phyloP scores from a whole-genome alignment of 768 basidiomycete genomes.

The Cyclocybe cylindracea region DNA sequence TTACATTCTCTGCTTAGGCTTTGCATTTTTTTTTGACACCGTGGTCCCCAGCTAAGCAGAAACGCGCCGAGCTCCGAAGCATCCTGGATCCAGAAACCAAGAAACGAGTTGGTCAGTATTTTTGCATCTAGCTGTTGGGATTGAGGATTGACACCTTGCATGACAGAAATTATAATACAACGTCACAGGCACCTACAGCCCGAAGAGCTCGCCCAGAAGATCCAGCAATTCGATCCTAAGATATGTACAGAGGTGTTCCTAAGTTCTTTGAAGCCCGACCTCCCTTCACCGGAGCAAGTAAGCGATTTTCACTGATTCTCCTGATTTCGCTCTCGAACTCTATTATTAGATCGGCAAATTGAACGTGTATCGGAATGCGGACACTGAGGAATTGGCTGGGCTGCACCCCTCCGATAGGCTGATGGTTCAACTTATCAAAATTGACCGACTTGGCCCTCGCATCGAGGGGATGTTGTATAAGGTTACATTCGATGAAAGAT shows the following conservation, averaged over 20 bases:
- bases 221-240: slow-evolving; percentile 84
- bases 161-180: slow-evolving; percentile 87
- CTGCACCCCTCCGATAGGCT: slow-evolving; percentile 95
- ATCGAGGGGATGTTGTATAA: slow-evolving; percentile 97
- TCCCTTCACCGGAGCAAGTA: slow-evolving; percentile 92
- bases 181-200: slow-evolving; percentile 81
- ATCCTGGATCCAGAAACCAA: slow-evolving; percentile 90
- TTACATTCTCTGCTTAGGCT: slow-evolving; percentile 14
- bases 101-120: slow-evolving; percentile 84
- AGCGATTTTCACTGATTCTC: slow-evolving; percentile 6
- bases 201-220: slow-evolving; percentile 81
- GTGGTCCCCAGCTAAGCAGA: slow-evolving; percentile 66
- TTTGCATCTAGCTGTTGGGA: neutral
- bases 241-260: slow-evolving; percentile 89
- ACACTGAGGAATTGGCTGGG: slow-evolving; percentile 79
- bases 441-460: slow-evolving; percentile 82
- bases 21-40: neutral
- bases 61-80: slow-evolving; percentile 86
- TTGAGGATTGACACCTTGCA: neutral
- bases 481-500: slow-evolving; percentile 84
- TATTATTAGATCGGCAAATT: slow-evolving; percentile 75
- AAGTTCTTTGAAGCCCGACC: slow-evolving; percentile 81
- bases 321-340: neutral
- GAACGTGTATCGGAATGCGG: slow-evolving; percentile 86
- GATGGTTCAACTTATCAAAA: slow-evolving; percentile 96